Evolutionary conservation across 2,329 filamentous ascomycete species (phyloP).

Genomic region (Talaromyces sp.): DNA sequence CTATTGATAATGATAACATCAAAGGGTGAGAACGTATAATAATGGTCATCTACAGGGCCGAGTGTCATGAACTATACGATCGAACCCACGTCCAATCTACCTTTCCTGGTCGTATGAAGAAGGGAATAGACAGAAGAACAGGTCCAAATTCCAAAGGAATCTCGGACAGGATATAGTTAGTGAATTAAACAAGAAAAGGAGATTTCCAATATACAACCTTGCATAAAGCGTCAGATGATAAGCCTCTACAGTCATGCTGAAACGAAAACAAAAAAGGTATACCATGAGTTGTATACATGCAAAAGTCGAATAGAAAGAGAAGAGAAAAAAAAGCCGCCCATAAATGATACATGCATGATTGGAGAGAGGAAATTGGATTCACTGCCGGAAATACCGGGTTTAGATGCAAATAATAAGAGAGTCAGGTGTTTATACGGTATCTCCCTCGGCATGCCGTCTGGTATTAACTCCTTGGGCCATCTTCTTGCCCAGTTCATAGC

Average conservation of each 20-base stretch:
- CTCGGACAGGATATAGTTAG: background rate
- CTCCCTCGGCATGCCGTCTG: slow-evolving; percentile 26
- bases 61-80: background rate
- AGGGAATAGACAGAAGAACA: too few species aligned
- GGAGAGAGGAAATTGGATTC: background rate
- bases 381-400: background rate
- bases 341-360: background rate
- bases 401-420: background rate
- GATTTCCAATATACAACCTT: background rate
- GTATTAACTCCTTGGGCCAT: slow-evolving; percentile 72
- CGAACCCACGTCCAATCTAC: background rate
- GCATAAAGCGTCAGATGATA: background rate
- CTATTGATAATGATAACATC: too few species aligned
- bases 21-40: too few species aligned
- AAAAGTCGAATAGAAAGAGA: background rate
- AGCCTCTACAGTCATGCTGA: slow-evolving; percentile 1
- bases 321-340: background rate
- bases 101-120: too few species aligned
- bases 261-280: background rate
- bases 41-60: too few species aligned
- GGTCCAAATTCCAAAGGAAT: background rate
- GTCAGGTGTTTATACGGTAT: background rate
- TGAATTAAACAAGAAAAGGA: background rate
- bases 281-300: background rate
- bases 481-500: slow-evolving; percentile 92